Evolutionary conservation across 805 yeast species (phyloP).

Genomic region (Candida yuanshanica): DNA sequence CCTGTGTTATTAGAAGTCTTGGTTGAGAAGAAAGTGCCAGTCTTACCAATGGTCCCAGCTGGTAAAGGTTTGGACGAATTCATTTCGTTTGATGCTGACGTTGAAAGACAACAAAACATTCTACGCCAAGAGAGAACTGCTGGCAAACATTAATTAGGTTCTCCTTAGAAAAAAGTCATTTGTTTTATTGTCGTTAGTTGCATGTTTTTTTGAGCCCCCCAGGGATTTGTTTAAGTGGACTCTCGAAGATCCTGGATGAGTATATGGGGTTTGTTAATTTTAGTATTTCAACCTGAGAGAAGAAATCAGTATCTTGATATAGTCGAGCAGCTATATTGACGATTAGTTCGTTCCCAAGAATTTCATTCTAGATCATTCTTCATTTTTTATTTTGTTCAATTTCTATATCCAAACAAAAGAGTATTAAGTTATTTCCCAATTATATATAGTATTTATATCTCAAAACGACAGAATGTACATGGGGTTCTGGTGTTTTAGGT

Average conservation of each 20-base stretch:
- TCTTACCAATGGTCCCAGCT: constrained; percentile 96
- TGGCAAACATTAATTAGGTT: constrained; percentile 50
- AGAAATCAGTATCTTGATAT: too few relatives aligned
- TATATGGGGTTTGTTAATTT: too few relatives aligned
- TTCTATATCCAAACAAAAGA: background rate
- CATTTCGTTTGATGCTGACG: constrained; percentile 77
- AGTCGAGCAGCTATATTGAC: too few relatives aligned
- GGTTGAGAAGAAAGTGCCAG: constrained; percentile 88
- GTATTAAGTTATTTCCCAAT: background rate
- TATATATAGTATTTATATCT: constrained; percentile 1
- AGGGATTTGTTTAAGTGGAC: background rate
- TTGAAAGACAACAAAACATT: constrained; percentile 63
- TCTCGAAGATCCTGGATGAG: too few relatives aligned
- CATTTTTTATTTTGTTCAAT: background rate
- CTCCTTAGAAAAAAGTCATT: constrained; percentile 1
- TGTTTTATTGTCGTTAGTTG: background rate
- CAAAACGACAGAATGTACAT: background rate
- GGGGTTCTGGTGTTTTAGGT: background rate
- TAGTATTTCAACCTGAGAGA: too few relatives aligned
- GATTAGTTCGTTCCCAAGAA: too few relatives aligned
- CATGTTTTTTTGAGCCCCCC: background rate
- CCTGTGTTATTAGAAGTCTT: constrained; percentile 89
- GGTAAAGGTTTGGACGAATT: constrained; percentile 95
- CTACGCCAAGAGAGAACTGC: constrained; percentile 68
- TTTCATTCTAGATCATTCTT: too few relatives aligned